Conservation (phyloP, 2,329 filamentous ascomycete genomes). For the Epicoccum nigrum region DNA sequence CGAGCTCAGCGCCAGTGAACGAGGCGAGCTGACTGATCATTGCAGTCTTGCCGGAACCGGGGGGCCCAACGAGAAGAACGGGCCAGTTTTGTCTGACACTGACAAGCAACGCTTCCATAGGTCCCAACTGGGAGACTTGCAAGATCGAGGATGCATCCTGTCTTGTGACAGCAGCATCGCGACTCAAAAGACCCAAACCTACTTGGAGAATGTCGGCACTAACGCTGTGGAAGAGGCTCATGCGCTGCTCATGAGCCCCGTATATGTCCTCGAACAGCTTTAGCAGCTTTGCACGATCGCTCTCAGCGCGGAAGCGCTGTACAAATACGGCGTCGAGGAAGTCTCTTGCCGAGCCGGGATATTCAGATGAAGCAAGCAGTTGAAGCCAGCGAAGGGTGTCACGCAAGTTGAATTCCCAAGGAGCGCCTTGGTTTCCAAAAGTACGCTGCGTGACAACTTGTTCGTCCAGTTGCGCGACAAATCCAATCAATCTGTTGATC, state of each 20-base stretch:
- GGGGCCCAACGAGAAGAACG: conserved; percentile 83
- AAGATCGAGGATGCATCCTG: conserved; percentile 30
- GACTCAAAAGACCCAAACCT: conserved; percentile 72
- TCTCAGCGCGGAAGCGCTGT: conserved; percentile 80
- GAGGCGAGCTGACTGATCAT: conserved; percentile 82
- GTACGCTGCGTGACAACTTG: conserved; percentile 65
- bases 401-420: conserved; percentile 95
- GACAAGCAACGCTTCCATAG: conserved; percentile 85
- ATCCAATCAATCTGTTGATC: conserved; percentile 72
- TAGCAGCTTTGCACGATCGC: conserved; percentile 70
- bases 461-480: conserved; percentile 80
- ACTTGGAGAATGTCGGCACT: conserved; percentile 73
- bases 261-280: conserved; percentile 72
- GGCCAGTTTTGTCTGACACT: conserved; percentile 88
- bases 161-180: conserved; percentile 56
- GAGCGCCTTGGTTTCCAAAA: conserved; percentile 68
- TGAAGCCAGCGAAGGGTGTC: conserved; percentile 89
- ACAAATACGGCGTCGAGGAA: conserved; percentile 82
- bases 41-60: conserved; percentile 85
- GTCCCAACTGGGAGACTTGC: conserved; percentile 63
- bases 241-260: conserved; percentile 47
- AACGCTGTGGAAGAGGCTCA: conserved; percentile 70
- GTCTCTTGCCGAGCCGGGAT: conserved; percentile 67
- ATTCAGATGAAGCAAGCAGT: conserved; percentile 66
- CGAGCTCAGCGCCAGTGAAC: conserved; percentile 73